Evolutionary conservation across 2,329 filamentous ascomycete genomes (phyloP).

Genomic region (Hypoxylon sp.): DNA sequence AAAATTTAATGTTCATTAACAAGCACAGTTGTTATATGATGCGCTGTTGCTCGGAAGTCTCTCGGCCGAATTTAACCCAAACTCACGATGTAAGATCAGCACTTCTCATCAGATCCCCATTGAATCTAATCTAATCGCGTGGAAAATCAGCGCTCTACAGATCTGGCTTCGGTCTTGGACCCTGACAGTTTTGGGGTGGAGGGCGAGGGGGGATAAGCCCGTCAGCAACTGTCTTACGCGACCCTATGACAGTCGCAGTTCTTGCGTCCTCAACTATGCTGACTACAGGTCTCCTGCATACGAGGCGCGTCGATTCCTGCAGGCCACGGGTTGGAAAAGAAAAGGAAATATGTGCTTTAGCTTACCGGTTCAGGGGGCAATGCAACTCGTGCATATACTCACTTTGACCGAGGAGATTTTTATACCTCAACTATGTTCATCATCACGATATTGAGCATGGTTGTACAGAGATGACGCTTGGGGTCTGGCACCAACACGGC

Average conservation of each 20-base stretch:
- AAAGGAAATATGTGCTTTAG: conserved; percentile 4
- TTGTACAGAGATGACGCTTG: neutral
- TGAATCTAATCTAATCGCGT: conserved; percentile 20
- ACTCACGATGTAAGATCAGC: conserved; percentile 6
- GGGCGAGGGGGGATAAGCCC: conserved; percentile 10
- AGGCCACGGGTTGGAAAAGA: conserved; percentile 19
- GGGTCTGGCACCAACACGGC: neutral
- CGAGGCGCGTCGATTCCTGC: conserved; percentile 21
- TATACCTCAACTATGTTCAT: neutral
- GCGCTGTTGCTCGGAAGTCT: neutral
- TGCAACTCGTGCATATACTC: conserved; percentile 29
- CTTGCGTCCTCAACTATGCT: conserved; percentile 27
- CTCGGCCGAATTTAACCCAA: conserved; percentile 25
- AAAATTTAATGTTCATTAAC: neutral
- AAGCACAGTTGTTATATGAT: neutral
- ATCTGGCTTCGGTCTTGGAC: conserved; percentile 28
- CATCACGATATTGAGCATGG: conserved; percentile 3
- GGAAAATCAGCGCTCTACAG: conserved; percentile 15
- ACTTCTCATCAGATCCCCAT: conserved; percentile 9
- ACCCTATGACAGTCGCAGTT: conserved; percentile 37
- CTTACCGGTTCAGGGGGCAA: conserved; percentile 18
- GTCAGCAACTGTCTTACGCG: conserved; percentile 31
- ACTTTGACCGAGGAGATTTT: conserved; percentile 13
- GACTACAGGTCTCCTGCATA: conserved; percentile 31
- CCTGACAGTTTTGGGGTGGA: conserved; percentile 13